phyloP scores from a whole-genome alignment of 768 basidiomycete genomes.

The Calocybe cyanea region DNA sequence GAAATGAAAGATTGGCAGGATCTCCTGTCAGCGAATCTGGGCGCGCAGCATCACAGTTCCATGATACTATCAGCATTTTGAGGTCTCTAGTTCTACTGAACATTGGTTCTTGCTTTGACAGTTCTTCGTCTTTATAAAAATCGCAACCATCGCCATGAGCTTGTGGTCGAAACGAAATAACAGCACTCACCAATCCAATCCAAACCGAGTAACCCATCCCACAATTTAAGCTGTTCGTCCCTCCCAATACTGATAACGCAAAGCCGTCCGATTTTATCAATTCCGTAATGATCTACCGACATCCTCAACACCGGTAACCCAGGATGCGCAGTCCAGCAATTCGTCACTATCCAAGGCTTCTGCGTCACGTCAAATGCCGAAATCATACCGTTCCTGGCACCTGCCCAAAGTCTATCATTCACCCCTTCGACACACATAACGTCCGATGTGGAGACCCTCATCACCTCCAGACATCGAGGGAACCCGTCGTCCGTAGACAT shows the following conservation, averaged over 20 bases:
- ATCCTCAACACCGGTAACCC: conserved; percentile 61
- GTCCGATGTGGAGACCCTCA: conserved; percentile 79
- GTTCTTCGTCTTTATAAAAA: conserved; percentile 58
- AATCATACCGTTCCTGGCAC: conserved; percentile 78
- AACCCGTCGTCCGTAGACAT: conserved; percentile 48
- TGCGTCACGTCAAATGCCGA: conserved; percentile 71
- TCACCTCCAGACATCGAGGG: conserved; percentile 66
- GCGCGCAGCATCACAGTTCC: conserved; percentile 90
- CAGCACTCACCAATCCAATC: conserved; percentile 80
- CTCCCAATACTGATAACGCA: conserved; percentile 73
- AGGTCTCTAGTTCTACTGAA: conserved; percentile 81
- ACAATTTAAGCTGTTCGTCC: conserved; percentile 71
- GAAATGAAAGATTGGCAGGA: conserved; percentile 72
- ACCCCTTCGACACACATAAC: conserved; percentile 85
- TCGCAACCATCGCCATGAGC: conserved; percentile 1
- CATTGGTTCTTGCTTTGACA: conserved; percentile 67
- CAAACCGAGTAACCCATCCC: conserved; percentile 84
- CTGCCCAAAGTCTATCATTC: conserved; percentile 81
- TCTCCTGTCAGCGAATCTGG: conserved; percentile 69
- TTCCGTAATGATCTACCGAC: conserved; percentile 68
- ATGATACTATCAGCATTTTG: conserved; percentile 77
- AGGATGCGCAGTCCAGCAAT: conserved; percentile 81
- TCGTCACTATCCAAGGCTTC: conserved; percentile 83
- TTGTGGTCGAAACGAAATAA: neutral
- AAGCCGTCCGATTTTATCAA: conserved; percentile 64